phyloP scores from a whole-genome alignment of 2,329 filamentous ascomycete species.

The Xylariales sp. region DNA sequence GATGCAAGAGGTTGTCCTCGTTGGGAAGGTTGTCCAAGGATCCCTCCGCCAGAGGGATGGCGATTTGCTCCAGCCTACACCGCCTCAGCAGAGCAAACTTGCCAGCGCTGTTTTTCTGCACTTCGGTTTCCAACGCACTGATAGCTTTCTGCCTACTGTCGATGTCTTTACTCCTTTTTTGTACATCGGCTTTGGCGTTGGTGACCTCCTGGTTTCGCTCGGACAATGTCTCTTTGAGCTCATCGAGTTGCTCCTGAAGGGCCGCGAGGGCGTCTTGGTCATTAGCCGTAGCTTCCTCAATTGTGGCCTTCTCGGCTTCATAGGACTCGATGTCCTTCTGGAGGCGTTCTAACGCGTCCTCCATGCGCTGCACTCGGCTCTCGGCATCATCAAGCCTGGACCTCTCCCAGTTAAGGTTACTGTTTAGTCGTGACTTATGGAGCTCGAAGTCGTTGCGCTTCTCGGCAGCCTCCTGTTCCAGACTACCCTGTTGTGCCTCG shows the following conservation, averaged over 20 bases:
- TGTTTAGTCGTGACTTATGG: slow-evolving; percentile 72
- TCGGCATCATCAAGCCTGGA: slow-evolving; percentile 53
- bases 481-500: slow-evolving; percentile 84
- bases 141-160: slow-evolving; percentile 71
- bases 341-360: slow-evolving; percentile 62
- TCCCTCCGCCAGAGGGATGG: slow-evolving; percentile 69
- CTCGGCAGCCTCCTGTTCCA: slow-evolving; percentile 85
- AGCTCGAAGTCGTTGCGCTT: slow-evolving; percentile 83
- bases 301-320: slow-evolving; percentile 65
- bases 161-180: slow-evolving; percentile 79
- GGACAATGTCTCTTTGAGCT: slow-evolving; percentile 62
- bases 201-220: slow-evolving; percentile 70
- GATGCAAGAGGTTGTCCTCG: slow-evolving; percentile 71
- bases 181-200: slow-evolving; percentile 74
- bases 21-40: slow-evolving; percentile 85
- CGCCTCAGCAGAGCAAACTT: slow-evolving; percentile 81
- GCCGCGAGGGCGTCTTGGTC: slow-evolving; percentile 74
- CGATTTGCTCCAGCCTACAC: slow-evolving; percentile 91
- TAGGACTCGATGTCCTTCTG: slow-evolving; percentile 66
- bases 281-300: slow-evolving; percentile 68
- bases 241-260: slow-evolving; percentile 66
- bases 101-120: slow-evolving; percentile 78
- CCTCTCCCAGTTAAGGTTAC: slow-evolving; percentile 53
- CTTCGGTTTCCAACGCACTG: slow-evolving; percentile 72
- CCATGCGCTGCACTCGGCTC: slow-evolving; percentile 63